Evolutionary conservation across 352 stramenopile genomes (phyloP).

Genomic region (Phytophthora cactorum): DNA sequence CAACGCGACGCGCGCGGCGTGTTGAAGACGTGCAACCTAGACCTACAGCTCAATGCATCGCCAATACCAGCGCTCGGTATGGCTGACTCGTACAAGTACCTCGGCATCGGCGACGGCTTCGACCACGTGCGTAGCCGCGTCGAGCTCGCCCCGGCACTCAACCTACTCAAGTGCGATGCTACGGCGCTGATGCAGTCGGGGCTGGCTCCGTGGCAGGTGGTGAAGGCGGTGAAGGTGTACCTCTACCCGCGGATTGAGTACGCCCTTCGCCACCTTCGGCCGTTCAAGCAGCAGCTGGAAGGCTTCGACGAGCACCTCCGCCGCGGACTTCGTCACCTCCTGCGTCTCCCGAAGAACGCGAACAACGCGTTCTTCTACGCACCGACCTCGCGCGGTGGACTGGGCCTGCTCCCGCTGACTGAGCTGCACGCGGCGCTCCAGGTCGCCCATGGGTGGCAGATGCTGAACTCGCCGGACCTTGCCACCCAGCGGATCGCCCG

Average conservation of each 20-base stretch:
- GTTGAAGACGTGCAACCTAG: neutral
- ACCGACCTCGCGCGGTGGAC: constrained; percentile 5
- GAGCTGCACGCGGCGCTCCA: constrained; percentile 18
- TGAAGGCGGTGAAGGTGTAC: constrained; percentile 22
- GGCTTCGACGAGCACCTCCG: constrained; percentile 8
- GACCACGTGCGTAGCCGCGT: neutral
- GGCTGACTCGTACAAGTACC: neutral
- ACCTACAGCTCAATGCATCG: no score
- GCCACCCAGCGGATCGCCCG: constrained; percentile 6
- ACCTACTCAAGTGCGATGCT: neutral
- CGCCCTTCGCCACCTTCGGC: constrained; percentile 14
- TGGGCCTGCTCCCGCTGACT: constrained; percentile 3
- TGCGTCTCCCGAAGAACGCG: neutral
- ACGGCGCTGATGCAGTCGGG: constrained; percentile 2
- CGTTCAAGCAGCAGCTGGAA: neutral
- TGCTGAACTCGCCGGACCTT: constrained; percentile 14
- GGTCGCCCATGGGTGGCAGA: no score
- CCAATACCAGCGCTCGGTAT: neutral
- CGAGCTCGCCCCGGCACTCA: neutral
- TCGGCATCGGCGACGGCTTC: neutral
- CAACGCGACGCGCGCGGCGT: neutral
- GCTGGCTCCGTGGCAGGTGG: constrained; percentile 10
- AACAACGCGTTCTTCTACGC: constrained; percentile 19
- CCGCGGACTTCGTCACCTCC: constrained; percentile 11
- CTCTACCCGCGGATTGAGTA: constrained; percentile 4